These are phyloP conservation scores for Leptographium radiaticola DNA, from an alignment of 2,329 filamentous ascomycete genomes.

Conservation along the genomic window DNA sequence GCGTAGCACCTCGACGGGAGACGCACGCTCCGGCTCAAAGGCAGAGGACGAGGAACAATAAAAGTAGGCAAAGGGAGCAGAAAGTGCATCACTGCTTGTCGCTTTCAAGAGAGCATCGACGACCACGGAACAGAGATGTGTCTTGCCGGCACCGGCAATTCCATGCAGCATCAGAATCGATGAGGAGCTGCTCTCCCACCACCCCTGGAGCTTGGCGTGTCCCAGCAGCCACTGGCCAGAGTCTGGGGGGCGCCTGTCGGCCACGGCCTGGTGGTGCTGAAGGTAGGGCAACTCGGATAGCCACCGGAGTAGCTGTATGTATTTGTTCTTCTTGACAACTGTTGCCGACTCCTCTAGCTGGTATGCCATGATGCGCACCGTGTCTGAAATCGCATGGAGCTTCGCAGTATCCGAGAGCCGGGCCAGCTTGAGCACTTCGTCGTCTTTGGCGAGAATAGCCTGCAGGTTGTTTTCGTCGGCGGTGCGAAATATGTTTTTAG, in stretches of 20 bases:
- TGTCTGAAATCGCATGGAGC: background rate
- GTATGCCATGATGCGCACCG: background rate
- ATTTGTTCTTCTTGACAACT: background rate
- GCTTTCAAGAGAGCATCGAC: background rate
- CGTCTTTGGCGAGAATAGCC: background rate
- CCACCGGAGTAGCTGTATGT: background rate
- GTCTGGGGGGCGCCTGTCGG: background rate
- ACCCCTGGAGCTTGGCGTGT: background rate
- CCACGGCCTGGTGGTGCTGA: background rate
- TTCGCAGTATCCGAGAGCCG: background rate
- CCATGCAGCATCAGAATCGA: background rate
- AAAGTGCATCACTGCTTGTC: background rate
- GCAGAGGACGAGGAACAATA: background rate
- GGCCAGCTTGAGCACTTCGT: background rate
- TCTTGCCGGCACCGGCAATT: background rate
- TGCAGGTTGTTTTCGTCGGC: background rate
- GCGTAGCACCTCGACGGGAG: background rate
- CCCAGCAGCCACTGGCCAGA: background rate
- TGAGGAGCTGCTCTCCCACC: background rate
- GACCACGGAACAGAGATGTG: background rate
- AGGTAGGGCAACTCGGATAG: background rate
- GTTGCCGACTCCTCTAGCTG: background rate
- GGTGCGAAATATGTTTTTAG: background rate
- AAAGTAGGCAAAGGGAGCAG: background rate
- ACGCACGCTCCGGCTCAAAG: background rate